These are phyloP conservation scores for Venturia effusa DNA, from an alignment of 2,329 filamentous ascomycete genomes.

Conservation along the genomic window DNA sequence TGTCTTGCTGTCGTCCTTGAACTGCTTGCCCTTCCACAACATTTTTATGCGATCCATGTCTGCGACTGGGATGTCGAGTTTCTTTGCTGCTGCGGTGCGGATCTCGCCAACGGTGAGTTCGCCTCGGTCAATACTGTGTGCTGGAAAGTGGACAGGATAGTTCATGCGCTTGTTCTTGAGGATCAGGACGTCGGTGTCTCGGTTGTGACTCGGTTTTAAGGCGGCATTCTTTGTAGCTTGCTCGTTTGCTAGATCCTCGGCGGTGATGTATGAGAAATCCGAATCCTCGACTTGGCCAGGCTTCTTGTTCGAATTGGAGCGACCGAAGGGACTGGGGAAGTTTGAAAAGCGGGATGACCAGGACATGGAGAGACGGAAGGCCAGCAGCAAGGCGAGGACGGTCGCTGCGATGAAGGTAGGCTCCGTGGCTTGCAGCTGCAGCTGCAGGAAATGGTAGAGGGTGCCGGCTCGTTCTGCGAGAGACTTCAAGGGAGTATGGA, in stretches of 20 bases:
- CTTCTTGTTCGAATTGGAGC: slow-evolving; percentile 25
- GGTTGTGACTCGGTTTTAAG: slow-evolving; percentile 32
- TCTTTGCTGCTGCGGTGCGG: slow-evolving; percentile 53
- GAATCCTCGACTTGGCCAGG: slow-evolving; percentile 56
- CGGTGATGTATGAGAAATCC: slow-evolving; percentile 77
- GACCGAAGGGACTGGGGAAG: slow-evolving; percentile 37
- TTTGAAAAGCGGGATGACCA: slow-evolving; percentile 36
- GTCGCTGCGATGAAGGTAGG: slow-evolving; percentile 1
- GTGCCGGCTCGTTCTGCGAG: neutral
- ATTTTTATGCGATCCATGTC: slow-evolving; percentile 51
- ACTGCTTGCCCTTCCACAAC: slow-evolving; percentile 60
- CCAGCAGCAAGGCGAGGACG: slow-evolving; percentile 13
- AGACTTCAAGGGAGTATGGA: neutral
- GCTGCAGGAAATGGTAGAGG: neutral
- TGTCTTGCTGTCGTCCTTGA: slow-evolving; percentile 52
- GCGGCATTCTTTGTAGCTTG: slow-evolving; percentile 18
- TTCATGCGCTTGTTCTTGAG: slow-evolving; percentile 57
- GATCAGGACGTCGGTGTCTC: slow-evolving; percentile 59
- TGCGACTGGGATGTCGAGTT: slow-evolving; percentile 48
- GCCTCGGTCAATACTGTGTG: slow-evolving; percentile 64
- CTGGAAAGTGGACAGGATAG: slow-evolving; percentile 62
- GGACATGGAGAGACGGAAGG: slow-evolving; percentile 26
- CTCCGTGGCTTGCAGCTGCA: slow-evolving; percentile 2
- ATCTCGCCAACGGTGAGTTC: slow-evolving; percentile 58
- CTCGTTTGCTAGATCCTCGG: slow-evolving; percentile 49